Percentiles rank a stretch among this genome's conserved stretches.
These are phyloP conservation scores for Eucalyptus polybractea DNA, from an alignment of 345 rosid species.

Conservation along the genomic window DNA sequence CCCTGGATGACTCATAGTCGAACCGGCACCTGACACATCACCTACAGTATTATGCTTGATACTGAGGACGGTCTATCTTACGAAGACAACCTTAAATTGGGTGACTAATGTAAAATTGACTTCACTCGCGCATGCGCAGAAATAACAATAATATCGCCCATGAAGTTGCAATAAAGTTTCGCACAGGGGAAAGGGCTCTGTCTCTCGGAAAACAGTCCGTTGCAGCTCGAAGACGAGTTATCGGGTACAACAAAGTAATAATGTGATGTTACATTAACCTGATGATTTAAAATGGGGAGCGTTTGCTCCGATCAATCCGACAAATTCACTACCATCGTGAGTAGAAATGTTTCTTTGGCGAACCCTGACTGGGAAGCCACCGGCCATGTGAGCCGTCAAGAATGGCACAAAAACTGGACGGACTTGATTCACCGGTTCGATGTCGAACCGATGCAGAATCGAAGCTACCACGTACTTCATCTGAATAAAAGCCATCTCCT, in stretches of 20 bases:
- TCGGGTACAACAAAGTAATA: neutral
- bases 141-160: neutral
- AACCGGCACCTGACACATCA: neutral
- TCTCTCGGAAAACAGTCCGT: neutral
- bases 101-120: neutral
- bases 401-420: conserved; percentile 27
- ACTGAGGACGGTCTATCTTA: neutral
- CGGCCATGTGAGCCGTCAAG: conserved; percentile 41
- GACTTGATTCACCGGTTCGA: conserved; percentile 2
- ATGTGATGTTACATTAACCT: neutral
- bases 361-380: conserved; percentile 17
- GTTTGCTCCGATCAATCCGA: neutral
- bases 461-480: conserved; percentile 37
- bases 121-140: neutral
- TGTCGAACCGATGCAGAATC: conserved; percentile 2
- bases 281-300: neutral
- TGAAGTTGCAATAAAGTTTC: neutral
- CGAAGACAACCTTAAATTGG: neutral
- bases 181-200: neutral
- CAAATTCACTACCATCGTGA: neutral
- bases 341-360: neutral
- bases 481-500: conserved; percentile 35
- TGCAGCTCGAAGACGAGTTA: neutral
- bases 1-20: neutral
- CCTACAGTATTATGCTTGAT: neutral